Conservation (phyloP, 768 basidiomycete species). For the Tricholoma terreum region DNA sequence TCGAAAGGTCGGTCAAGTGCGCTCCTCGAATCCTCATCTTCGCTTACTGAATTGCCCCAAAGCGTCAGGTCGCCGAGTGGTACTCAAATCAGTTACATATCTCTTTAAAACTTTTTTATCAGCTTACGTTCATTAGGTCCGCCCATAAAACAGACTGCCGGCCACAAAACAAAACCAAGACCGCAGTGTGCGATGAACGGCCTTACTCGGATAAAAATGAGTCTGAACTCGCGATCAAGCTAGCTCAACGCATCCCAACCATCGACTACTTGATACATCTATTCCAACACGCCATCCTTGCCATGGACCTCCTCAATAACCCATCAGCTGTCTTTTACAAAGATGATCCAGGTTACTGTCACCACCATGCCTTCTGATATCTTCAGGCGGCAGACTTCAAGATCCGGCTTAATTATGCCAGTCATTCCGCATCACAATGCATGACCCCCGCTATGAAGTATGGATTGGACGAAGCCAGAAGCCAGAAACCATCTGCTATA, state of each 20-base stretch:
- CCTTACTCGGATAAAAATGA: not conserved
- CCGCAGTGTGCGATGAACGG: no score
- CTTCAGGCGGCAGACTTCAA: not conserved
- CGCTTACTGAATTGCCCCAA: no score
- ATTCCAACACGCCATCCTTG: constrained; percentile 9
- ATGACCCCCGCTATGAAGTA: constrained; percentile 7
- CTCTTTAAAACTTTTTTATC: no score
- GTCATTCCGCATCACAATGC: not conserved
- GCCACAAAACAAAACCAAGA: not conserved
- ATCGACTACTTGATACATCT: constrained; percentile 9
- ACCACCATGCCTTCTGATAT: constrained; percentile 1
- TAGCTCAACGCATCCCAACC: constrained; percentile 4
- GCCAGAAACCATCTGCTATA: not conserved
- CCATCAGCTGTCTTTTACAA: not conserved
- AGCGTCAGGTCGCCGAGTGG: constrained; percentile 11
- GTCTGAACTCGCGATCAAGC: constrained; percentile 9
- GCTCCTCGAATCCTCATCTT: no score
- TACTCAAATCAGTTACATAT: not conserved
- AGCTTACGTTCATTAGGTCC: constrained; percentile 1
- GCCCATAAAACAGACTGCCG: constrained; percentile 9
- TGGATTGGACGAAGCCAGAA: constrained; percentile 2
- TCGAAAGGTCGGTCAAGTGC: constrained; percentile 3
- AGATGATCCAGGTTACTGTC: constrained; percentile 10
- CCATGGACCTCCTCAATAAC: constrained; percentile 7
- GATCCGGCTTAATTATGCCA: no score